Evolutionary conservation across 371 early-diverging fungal genomes (phyloP).

Genomic region (Basidiobolus meristosporus): DNA sequence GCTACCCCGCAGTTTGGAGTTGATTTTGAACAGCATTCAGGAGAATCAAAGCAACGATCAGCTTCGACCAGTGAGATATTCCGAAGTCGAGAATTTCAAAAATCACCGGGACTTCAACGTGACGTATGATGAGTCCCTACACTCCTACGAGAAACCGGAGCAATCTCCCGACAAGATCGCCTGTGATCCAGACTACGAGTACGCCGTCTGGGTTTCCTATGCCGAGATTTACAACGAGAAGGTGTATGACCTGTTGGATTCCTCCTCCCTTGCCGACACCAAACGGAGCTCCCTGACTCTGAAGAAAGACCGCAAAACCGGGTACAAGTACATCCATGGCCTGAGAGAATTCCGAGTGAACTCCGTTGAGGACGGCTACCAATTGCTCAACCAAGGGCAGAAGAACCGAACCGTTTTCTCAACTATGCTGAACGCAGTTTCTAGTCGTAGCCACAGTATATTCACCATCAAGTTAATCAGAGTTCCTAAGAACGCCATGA

Average conservation of each 20-base stretch:
- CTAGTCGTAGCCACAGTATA: constrained; percentile 49
- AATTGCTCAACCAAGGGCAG: constrained; percentile 34
- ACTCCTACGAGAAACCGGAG: not conserved
- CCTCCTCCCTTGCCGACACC: constrained; percentile 4
- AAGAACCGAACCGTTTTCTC: constrained; percentile 36
- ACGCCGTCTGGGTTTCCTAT: constrained; percentile 55
- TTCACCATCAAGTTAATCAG: constrained; percentile 46
- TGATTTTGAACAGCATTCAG: constrained; percentile 20
- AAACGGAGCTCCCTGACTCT: constrained; percentile 26
- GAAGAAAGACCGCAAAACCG: constrained; percentile 27
- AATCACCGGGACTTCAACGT: not conserved
- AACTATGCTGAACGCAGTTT: constrained; percentile 32
- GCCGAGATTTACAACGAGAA: constrained; percentile 72
- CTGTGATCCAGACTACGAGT: constrained; percentile 5
- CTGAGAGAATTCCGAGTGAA: constrained; percentile 33
- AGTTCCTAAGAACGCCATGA: constrained; percentile 21
- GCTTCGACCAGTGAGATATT: not conserved
- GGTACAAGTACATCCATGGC: constrained; percentile 30
- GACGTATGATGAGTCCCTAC: not conserved
- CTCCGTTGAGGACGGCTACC: constrained; percentile 32
- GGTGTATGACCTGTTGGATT: constrained; percentile 51
- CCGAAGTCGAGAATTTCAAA: not conserved
- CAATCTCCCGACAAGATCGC: not conserved
- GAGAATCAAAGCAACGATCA: not conserved
- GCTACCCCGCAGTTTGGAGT: constrained; percentile 30